Base-by-base conservation (phyloP, 192 early-diverging fungal genomes). In the Mortierella hygrophila region DNA sequence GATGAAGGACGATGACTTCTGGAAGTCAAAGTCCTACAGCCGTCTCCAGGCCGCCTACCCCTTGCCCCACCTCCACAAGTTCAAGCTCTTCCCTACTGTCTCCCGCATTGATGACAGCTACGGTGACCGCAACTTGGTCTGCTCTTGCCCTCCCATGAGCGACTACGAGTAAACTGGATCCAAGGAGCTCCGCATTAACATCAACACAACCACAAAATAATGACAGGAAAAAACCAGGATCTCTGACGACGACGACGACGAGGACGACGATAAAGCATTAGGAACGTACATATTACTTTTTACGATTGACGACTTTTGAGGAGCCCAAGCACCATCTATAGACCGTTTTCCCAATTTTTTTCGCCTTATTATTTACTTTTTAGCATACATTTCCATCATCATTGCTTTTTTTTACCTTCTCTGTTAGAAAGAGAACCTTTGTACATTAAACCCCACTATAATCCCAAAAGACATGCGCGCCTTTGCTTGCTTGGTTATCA, bases 31-130 rank as follows among this genome's bases (percentile, higher is more conserved):
- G 70, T 92, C 96, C 4, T 99, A 99, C 89, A 88, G 94, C 68
- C 92, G 99, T 74, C 92, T 97, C 87, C 78, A 92, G 78, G 99
- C 99, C 16, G 99, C 97, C 21, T 99, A 95, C 92, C 99, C 99
- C 3, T 82, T 98, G 89, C 87, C 93, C 9, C 88, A 92, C 42
- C 91, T 99, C 79, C 90, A 92, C 76, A 94, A 95, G 88, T 94
- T 93, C 91, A 99, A 99, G 94, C 98, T 99, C 90, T 99, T 97
- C 97, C 99, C 99, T 32, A 95, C 95, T n/a, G 94, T 97, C 41
- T 92, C 94, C 32, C 92, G 99, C 72, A 91, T 96, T 77, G 98
- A 99, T 86, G 99, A 99, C 84, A 95, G 97, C 35, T 98, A 93
- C 80, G 99, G 99, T 47, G 99, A 99, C 83, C 90, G 95, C 42